Evolutionary conservation across 345 rosid genomes (phyloP).

Genomic region (Dipteronia sinensis): DNA sequence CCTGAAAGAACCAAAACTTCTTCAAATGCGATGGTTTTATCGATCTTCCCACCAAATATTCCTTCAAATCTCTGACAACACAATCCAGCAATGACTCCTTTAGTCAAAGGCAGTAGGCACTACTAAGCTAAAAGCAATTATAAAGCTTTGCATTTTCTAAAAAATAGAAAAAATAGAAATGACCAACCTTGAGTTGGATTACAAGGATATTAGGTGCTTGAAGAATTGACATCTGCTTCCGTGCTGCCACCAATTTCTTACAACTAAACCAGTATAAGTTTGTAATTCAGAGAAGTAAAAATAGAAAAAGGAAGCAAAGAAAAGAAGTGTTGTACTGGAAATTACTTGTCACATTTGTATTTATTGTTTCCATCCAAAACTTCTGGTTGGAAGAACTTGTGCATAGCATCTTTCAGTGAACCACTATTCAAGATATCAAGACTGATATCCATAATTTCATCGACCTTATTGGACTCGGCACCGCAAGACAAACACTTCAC

Average conservation of each 20-base stretch:
- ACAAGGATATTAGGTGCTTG: conserved; percentile 95
- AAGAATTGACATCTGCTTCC: conserved; percentile 92
- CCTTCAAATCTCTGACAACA: conserved; percentile 86
- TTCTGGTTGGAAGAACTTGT: conserved; percentile 88
- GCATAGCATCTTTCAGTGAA: conserved; percentile 82
- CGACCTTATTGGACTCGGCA: conserved; percentile 85
- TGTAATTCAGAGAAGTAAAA: conserved; percentile 9
- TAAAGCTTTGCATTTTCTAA: neutral
- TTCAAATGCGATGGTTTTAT: conserved; percentile 73
- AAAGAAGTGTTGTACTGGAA: neutral
- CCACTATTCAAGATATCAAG: conserved; percentile 69
- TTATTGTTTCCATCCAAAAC: conserved; percentile 91
- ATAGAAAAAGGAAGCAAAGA: neutral
- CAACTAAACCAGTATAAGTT: conserved; percentile 63
- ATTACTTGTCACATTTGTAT: conserved; percentile 86
- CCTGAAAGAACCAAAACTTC: conserved; percentile 78
- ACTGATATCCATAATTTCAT: conserved; percentile 97
- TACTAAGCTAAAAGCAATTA: conserved; percentile 8
- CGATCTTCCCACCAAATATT: conserved; percentile 81
- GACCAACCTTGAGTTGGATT: conserved; percentile 81
- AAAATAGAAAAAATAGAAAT: conserved; percentile 1
- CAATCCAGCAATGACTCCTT: conserved; percentile 5
- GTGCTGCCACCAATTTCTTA: conserved; percentile 88
- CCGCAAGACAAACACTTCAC: conserved; percentile 89
- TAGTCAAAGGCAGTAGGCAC: conserved; percentile 13